phyloP scores from a whole-genome alignment of 352 stramenopile genomes.

The Phytophthora constricta region DNA sequence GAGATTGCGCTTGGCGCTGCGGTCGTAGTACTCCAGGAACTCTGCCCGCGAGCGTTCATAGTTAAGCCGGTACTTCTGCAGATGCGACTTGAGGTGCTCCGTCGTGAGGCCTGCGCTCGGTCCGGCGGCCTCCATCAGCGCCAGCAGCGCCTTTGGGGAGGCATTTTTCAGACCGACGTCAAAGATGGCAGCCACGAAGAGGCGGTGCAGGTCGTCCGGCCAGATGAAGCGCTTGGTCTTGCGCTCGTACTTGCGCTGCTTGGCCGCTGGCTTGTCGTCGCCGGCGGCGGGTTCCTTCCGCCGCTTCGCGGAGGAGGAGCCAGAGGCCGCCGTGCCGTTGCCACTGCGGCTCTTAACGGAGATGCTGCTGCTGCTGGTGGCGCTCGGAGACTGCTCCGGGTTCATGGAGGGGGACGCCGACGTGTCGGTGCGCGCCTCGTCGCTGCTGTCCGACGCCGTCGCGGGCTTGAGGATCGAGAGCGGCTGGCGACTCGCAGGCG shows the following conservation, averaged over 20 bases:
- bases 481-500: constrained; percentile 24
- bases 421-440: constrained; percentile 46
- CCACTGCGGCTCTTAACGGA: constrained; percentile 11
- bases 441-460: constrained; percentile 40
- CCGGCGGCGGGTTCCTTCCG: constrained; percentile 23
- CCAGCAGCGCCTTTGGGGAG: constrained; percentile 81
- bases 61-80: constrained; percentile 91
- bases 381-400: constrained; percentile 16
- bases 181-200: constrained; percentile 90
- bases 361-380: constrained; percentile 8
- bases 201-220: constrained; percentile 87
- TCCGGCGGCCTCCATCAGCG: constrained; percentile 72
- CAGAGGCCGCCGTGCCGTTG: not conserved
- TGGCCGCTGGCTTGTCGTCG: constrained; percentile 27
- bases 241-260: constrained; percentile 89
- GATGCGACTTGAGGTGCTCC: constrained; percentile 87
- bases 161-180: constrained; percentile 90
- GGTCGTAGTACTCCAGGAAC: constrained; percentile 89
- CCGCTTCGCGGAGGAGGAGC: constrained; percentile 18
- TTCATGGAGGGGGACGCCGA: constrained; percentile 44
- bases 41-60: constrained; percentile 86
- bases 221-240: constrained; percentile 90
- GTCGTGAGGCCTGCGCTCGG: constrained; percentile 74
- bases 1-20: constrained; percentile 69
- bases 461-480: constrained; percentile 30